Conservation (phyloP, 2,329 filamentous ascomycete genomes). For the Hypoxylon sp. region DNA sequence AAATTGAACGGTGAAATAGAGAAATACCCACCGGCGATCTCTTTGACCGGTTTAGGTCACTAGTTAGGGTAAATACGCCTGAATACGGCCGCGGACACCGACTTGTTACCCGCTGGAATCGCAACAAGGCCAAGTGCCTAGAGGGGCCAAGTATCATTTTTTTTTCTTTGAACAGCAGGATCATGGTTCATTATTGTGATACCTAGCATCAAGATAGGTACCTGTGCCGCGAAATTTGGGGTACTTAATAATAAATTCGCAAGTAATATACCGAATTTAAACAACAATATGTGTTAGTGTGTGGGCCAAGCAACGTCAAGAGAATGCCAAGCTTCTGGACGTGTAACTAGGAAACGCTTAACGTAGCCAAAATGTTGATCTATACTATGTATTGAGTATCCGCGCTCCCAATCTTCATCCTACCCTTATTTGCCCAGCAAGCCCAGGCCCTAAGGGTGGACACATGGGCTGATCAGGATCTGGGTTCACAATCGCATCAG, state of each 20-base stretch:
- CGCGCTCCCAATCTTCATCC: slow-evolving; percentile 17
- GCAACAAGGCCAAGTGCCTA: slow-evolving; percentile 2
- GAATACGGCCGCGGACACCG: slow-evolving; percentile 19
- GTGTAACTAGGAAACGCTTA: slow-evolving; percentile 35
- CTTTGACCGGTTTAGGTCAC: slow-evolving; percentile 15
- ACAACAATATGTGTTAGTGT: slow-evolving; percentile 17
- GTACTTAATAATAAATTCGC: slow-evolving; percentile 27
- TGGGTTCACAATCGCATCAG: slow-evolving; percentile 39
- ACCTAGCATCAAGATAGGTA: slow-evolving; percentile 11
- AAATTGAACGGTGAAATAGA: slow-evolving; percentile 24
- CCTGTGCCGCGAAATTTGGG: slow-evolving; percentile 21
- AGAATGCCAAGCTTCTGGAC: slow-evolving; percentile 41
- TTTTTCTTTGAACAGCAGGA: slow-evolving; percentile 15
- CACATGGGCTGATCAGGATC: slow-evolving; percentile 44
- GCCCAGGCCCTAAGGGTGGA: slow-evolving; percentile 33
- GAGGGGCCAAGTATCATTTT: slow-evolving; percentile 17
- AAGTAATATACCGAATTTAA: slow-evolving; percentile 27
- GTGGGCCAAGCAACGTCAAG: slow-evolving; percentile 43
- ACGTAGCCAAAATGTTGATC: slow-evolving; percentile 20
- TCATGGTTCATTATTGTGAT: slow-evolving; percentile 2
- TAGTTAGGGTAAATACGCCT: slow-evolving; percentile 14
- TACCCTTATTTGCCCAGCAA: slow-evolving; percentile 29
- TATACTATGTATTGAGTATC: slow-evolving; percentile 9
- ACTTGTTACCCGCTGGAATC: slow-evolving; percentile 10
- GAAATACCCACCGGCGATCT: slow-evolving; percentile 32